Percentiles rank a stretch among this genome's conserved stretches.
Conservation (phyloP, 257 asterid species). For the Nicotiana knightiana region DNA sequence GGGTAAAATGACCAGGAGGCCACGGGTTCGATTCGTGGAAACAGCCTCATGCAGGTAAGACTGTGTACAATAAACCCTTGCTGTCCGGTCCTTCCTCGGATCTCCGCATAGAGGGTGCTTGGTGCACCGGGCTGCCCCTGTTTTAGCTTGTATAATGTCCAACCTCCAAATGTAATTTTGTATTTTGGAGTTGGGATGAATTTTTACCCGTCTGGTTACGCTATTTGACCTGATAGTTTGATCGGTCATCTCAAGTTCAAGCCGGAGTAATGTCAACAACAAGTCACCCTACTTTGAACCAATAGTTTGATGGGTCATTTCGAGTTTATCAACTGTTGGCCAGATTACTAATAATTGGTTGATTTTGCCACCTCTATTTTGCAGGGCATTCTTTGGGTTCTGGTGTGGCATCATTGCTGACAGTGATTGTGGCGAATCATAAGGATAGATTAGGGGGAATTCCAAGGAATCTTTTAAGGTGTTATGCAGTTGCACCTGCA, state of each 20-base stretch:
- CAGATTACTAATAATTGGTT: not conserved
- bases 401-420: constrained; percentile 73
- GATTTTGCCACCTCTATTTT: not conserved
- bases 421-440: constrained; percentile 73
- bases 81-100: too few species aligned
- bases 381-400: constrained; percentile 94
- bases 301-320: not conserved
- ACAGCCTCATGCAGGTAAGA: too few species aligned
- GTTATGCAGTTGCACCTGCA: constrained; percentile 90
- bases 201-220: not conserved
- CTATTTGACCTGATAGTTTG: not conserved
- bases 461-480: constrained; percentile 57
- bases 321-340: not conserved
- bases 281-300: not conserved
- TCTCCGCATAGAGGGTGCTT: too few species aligned
- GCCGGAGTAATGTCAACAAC: not conserved
- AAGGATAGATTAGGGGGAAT: constrained; percentile 64
- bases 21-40: too few species aligned
- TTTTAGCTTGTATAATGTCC: not conserved
- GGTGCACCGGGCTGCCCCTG: too few species aligned
- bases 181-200: not conserved
- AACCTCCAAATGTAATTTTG: not conserved
- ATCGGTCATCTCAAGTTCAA: not conserved
- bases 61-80: too few species aligned
- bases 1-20: too few species aligned